Evolutionary conservation across 2,329 filamentous ascomycete genomes (phyloP), one percentile per base, ranked within the genome.

Genomic region (Aspergillus aculeatus): DNA sequence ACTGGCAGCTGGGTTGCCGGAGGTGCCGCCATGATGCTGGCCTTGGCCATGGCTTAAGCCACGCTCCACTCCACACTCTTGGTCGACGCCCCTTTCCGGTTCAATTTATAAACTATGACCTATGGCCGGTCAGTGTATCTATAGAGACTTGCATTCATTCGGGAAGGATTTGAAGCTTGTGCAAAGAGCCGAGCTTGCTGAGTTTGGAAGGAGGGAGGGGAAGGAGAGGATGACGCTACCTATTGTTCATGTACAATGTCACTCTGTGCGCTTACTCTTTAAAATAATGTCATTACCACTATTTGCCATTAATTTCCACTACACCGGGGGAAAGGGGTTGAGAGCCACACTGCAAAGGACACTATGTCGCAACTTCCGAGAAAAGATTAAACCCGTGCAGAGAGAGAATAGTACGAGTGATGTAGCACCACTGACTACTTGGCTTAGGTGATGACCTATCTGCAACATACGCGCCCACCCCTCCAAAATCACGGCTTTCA

Each of bases 21-120:
- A 26, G 71, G 69, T 50, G 70, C 69, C 16, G 68, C 62, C 16
- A 49, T 70, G 63, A 68, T 65, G 11, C 29, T 73, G 44, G 65
- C 63, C 47, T 59, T 68, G 58, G 71, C 66, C 57, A 64, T 73
- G 53, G 68, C 58, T 26, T 73, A 69, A 32, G 38, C 35, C 16
- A 14, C 2, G 9, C 21, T 38, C 9, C 47, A 23, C 23, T 26
- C 3, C 2, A n/a, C 24, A 23, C 2, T 19, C 11, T 21, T 9
- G 52, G 44, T 31, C 26, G 5, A 50, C 5, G 12, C 35, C 7
- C 26, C 21, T 52, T 23, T 10, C 50, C 21, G 21, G 50, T 12
- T 16, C 14, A n/a, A 24, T 9, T 9, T 29, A 29, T 29, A 2
- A 3, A 7, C 26, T 9, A 29, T 29, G 9, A 3, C 26, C 26